Conservation (phyloP, 257 asterid species). For the Thymus mandschuricus region DNA sequence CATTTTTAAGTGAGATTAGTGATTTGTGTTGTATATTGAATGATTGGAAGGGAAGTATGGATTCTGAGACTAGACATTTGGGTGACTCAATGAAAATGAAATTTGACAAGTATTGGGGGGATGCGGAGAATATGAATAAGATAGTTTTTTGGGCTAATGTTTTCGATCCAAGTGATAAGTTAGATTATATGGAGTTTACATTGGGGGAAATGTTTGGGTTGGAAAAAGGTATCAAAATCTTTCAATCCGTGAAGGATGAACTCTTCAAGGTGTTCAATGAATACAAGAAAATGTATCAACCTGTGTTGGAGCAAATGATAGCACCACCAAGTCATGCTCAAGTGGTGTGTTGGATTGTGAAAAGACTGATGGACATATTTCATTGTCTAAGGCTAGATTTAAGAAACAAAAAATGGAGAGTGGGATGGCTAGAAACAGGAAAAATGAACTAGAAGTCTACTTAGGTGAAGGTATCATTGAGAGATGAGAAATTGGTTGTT, state of each 20-base stretch:
- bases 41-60: background rate
- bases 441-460: too few relatives aligned
- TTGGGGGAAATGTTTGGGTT: background rate
- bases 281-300: background rate
- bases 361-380: background rate
- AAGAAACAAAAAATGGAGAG: background rate
- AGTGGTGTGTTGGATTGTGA: background rate
- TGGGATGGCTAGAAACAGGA: background rate
- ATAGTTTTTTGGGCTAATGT: background rate
- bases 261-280: background rate
- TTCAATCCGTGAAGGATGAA: background rate
- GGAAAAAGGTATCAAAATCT: background rate
- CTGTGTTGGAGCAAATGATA: background rate
- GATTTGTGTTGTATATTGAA: background rate
- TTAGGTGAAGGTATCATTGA: too few relatives aligned
- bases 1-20: background rate
- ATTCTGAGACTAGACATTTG: background rate
- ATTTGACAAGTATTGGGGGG: slow-evolving; percentile 10
- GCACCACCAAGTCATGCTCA: background rate
- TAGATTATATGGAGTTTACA: background rate
- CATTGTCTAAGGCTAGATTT: background rate
- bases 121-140: background rate
- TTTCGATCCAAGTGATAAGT: slow-evolving; percentile 4
- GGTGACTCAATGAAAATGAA: background rate
- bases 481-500: too few relatives aligned